These are phyloP conservation scores for Wallacemonas sp. DNA, from an alignment of 208 protist species.

Conservation along the genomic window DNA sequence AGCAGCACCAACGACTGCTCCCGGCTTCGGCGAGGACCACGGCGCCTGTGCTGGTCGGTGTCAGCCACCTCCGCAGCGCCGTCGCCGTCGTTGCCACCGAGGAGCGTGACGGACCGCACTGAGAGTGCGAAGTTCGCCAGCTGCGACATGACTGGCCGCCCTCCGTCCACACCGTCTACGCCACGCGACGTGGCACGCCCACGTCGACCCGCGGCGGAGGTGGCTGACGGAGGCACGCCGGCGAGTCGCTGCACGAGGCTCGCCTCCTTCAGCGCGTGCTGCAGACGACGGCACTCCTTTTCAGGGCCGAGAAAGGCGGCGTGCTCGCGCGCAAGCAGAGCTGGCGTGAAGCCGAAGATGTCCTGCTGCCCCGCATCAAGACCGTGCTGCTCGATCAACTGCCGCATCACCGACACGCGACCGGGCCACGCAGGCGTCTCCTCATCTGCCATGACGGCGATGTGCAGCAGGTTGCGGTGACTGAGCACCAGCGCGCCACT, in stretches of 20 bases:
- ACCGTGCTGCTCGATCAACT: constrained; percentile 17
- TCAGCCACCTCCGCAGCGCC: neutral
- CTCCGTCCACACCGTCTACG: neutral
- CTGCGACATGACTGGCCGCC: neutral
- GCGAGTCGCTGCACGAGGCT: neutral
- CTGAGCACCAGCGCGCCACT: neutral
- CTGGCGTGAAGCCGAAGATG: constrained; percentile 33
- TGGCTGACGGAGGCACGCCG: neutral
- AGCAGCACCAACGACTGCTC: neutral
- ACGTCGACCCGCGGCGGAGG: neutral
- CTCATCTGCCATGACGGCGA: constrained; percentile 22
- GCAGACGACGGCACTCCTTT: constrained; percentile 4
- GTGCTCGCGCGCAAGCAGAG: constrained; percentile 31
- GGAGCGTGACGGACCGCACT: neutral
- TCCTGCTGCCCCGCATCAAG: constrained; percentile 19
- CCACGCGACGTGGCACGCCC: neutral
- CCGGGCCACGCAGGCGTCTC: constrained; percentile 27
- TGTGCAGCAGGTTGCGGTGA: constrained; percentile 29
- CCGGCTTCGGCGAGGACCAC: too few relatives aligned
- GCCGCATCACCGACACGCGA: constrained; percentile 24
- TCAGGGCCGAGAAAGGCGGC: constrained; percentile 12
- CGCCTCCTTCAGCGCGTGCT: constrained; percentile 21
- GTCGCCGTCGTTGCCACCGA: neutral
- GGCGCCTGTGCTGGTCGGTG: too few relatives aligned
- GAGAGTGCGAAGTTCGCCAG: constrained; percentile 4